Evolutionary conservation across 768 basidiomycete species (phyloP), one percentile per base, ranked within the genome.

Genomic region (Dentipellis sp.): DNA sequence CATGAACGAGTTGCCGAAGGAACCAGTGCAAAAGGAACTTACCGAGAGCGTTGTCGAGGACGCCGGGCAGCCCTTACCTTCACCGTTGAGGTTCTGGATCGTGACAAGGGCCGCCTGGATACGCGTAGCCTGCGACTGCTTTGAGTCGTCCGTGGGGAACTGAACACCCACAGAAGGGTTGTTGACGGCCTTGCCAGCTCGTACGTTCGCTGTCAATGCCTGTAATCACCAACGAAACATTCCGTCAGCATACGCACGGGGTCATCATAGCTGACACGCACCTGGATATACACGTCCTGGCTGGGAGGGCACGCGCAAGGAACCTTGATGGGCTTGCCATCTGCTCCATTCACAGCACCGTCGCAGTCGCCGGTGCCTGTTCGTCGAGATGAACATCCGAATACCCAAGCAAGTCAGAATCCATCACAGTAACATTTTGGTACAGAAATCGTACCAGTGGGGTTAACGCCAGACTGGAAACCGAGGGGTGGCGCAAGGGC

Each of bases 11-110:
- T 6, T 29, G 29, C 29, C 3, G 29, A 29, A 6, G 6, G 3
- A 29, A 29, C 29, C 6, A 29, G 6, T 29, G 29, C 3, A 29
- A 29, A 29, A 6, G 29, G 29, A 29, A 29, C 29, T 29, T 29
- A 17, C 39, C 39, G 39, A 40, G 39, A 39, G 35, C 3, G 80
- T 84, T 0, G 85, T 84, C 11, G 83, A 75, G 1, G 77, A 77
- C 17, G 78, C 77, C 10, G 86, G 84, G 67, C 84, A 87, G 21
- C 85, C 86, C 7, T 74, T 67, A 38, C 86, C 86, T 0, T 82
- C 74, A 2, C 84, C 86, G 51, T 76, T 73, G 35, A 88, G 66
- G 66, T 88, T 89, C 71, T 88, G 86, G n/a, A 88, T 71, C 4
- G 86, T 84, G 42, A 84, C 75, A 10, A 81, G 63, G 3, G 80